phyloP scores from a whole-genome alignment of 257 asterid genomes.

The Ehretia macrophylla region DNA sequence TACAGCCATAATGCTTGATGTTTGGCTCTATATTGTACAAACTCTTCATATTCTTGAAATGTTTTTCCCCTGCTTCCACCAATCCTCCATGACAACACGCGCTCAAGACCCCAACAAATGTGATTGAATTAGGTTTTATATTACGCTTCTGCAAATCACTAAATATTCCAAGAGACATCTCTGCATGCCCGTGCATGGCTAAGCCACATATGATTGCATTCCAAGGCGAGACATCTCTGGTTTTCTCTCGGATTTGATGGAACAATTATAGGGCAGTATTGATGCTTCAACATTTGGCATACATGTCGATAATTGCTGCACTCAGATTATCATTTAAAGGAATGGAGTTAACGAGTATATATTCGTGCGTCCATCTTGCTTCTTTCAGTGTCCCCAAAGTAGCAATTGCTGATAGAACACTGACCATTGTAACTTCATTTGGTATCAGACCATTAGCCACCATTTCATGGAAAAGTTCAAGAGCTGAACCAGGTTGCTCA shows the following conservation, averaged over 20 bases:
- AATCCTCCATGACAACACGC: slow-evolving; percentile 96
- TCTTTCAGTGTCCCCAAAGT: slow-evolving; percentile 58
- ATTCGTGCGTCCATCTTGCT: slow-evolving; percentile 76
- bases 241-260: slow-evolving; percentile 41
- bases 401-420: slow-evolving; percentile 78
- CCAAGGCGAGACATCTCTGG: slow-evolving; percentile 74
- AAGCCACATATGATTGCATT: slow-evolving; percentile 86
- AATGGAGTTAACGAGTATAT: slow-evolving; percentile 42
- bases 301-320: slow-evolving; percentile 91
- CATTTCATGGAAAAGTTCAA: slow-evolving; percentile 69
- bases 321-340: slow-evolving; percentile 61
- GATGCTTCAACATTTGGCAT: slow-evolving; percentile 84
- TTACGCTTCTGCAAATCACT: slow-evolving; percentile 50
- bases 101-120: slow-evolving; percentile 74
- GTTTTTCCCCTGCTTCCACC: slow-evolving; percentile 66
- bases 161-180: slow-evolving; percentile 51
- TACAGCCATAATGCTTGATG: slow-evolving; percentile 85
- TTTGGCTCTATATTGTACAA: slow-evolving; percentile 55
- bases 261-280: slow-evolving; percentile 55
- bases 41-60: slow-evolving; percentile 62
- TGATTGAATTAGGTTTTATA: slow-evolving; percentile 52
- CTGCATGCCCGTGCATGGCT: slow-evolving; percentile 88
- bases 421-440: slow-evolving; percentile 77
- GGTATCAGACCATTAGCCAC: slow-evolving; percentile 54
- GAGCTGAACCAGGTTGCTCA: slow-evolving; percentile 51